Evolutionary conservation across 148 eudicot species (phyloP).

Genomic region (Arbutus unedo): DNA sequence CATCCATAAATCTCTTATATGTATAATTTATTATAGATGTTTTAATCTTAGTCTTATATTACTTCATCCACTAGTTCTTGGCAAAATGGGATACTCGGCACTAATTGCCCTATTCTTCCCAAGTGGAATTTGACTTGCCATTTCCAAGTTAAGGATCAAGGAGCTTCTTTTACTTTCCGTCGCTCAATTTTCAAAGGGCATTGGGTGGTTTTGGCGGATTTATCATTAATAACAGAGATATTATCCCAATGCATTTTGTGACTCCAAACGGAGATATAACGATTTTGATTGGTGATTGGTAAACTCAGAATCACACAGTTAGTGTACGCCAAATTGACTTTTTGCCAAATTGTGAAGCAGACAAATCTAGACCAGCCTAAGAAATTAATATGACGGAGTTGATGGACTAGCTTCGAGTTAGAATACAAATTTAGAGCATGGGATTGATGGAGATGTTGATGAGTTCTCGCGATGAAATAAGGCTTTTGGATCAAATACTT

Average conservation of each 20-base stretch:
- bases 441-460: too few relatives aligned
- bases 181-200: conserved; percentile 83
- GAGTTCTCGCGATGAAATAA: too few relatives aligned
- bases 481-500: too few relatives aligned
- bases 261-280: conserved; percentile 68
- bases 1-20: conserved; percentile 77
- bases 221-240: conserved; percentile 50
- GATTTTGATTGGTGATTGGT: conserved; percentile 89
- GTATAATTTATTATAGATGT: conserved; percentile 86
- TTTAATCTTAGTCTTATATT: conserved; percentile 50
- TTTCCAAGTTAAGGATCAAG: conserved; percentile 98
- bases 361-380: too few relatives aligned
- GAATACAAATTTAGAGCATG: too few relatives aligned
- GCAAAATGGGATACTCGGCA: conserved; percentile 95
- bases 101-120: conserved; percentile 94
- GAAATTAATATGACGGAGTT: too few relatives aligned
- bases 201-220: conserved; percentile 83
- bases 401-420: too few relatives aligned
- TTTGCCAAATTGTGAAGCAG: too few relatives aligned
- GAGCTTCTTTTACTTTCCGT: conserved; percentile 92
- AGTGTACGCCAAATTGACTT: conserved; percentile 21
- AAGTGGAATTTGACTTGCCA: conserved; percentile 98
- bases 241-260: conserved; percentile 83
- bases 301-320: conserved; percentile 78
- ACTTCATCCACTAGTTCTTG: too few relatives aligned